Conservation (phyloP, 805 yeast species). For the Saccharomyces paradoxus region DNA sequence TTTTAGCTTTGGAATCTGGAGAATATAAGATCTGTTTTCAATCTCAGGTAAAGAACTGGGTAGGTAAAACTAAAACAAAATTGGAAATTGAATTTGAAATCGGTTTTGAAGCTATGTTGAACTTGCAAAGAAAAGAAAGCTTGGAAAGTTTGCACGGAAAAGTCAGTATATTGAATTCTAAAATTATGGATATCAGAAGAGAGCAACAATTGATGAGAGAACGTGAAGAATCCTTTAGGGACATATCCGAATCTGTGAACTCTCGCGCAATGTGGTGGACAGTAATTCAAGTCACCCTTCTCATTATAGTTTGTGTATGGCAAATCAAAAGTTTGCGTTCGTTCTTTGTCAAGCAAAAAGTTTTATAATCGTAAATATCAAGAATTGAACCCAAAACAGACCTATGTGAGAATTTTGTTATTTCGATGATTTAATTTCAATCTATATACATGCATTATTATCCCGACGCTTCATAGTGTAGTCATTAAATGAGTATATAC, state of each 20-base stretch:
- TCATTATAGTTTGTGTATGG: conserved; percentile 62
- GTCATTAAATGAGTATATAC: background rate
- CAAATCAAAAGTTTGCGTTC: conserved; percentile 67
- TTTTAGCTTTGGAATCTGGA: conserved; percentile 66
- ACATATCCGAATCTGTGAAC: conserved; percentile 62
- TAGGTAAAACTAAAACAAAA: conserved; percentile 49
- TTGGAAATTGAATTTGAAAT: conserved; percentile 56
- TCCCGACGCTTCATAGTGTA: background rate
- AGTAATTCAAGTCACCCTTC: conserved; percentile 52
- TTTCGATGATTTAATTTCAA: background rate
- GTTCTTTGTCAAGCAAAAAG: conserved; percentile 74
- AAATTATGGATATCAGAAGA: conserved; percentile 51
- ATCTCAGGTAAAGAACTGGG: conserved; percentile 49
- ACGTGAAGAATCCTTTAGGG: conserved; percentile 66
- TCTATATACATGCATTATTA: background rate
- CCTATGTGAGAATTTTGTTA: background rate
- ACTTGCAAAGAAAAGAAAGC: conserved; percentile 55
- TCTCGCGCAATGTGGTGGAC: conserved; percentile 69
- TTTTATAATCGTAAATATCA: conserved; percentile 18
- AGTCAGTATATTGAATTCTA: conserved; percentile 47
- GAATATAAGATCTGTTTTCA: conserved; percentile 69
- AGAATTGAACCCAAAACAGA: background rate
- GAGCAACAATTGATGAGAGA: conserved; percentile 65
- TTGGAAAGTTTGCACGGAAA: conserved; percentile 47
- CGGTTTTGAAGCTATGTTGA: conserved; percentile 58